Base-by-base conservation (phyloP, 495 filamentous ascomycete species). In the Letharia columbiana region DNA sequence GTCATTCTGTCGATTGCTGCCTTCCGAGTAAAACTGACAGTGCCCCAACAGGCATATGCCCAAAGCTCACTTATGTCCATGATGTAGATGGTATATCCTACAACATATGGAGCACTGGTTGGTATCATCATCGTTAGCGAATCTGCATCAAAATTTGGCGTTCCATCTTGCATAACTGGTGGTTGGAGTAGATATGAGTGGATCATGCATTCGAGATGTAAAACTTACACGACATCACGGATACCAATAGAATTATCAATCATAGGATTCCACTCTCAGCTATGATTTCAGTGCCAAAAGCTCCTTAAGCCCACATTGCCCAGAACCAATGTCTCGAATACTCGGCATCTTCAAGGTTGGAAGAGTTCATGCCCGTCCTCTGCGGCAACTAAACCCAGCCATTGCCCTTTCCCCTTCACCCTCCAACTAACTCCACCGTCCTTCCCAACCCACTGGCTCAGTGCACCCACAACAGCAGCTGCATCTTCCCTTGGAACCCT, bases 41-140 rank as follows among this genome's bases (percentile, higher is more conserved):
- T 17, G 49, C 20, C 40, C 15, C 60, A 18, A 39, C 68, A 90
- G 88, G 90, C 90, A 41, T 94, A 94, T 70, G 90, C 89, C 23
- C 87, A 91, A 72, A 92, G 83, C 77, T 88, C 87, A 37, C 78
- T 92, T 63, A 86, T 91, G 81, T 91, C 86, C 11, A 80, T 81
- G 77, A 84, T 84, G 81, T 83, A 71, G 62, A 62, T 52, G 47
- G 45, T 40, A 49, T n/a, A 9, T 62, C 58, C 60, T 50, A n/a
- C 28, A 42, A 28, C 37, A 50, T 54, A 12, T 59, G 39, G 23
- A 28, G 37, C 35, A 57, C 28, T 66, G 18, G 13, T 33, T 12
- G 33, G 13, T 41, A 44, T 58, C 63, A 44, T 65, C 15, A 58
- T 67, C 40, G 47, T 47, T 65, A 65, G 58, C 62, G 67, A 52